Evolutionary conservation across 1,284 basidiomycete genomes (phyloP).

Genomic region (Boletus austroedulis): DNA sequence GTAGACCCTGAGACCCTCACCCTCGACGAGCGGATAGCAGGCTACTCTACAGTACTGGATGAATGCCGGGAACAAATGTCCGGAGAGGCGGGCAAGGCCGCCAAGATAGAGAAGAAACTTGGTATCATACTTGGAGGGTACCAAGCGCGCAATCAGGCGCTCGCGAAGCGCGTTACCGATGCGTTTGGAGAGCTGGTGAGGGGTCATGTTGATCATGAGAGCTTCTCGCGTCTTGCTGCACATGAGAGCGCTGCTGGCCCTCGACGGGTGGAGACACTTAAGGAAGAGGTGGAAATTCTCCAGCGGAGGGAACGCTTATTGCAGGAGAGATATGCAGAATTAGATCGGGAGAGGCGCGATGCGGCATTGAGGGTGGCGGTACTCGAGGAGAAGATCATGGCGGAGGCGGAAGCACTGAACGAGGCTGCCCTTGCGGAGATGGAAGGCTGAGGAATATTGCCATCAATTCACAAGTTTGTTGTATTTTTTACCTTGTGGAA

Average conservation of each 20-base stretch:
- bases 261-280: slow-evolving; percentile 67
- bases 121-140: slow-evolving; percentile 88
- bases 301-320: slow-evolving; percentile 73
- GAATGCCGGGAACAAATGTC: slow-evolving; percentile 73
- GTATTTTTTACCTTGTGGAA: slow-evolving; percentile 5
- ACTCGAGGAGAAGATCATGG: slow-evolving; percentile 75
- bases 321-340: slow-evolving; percentile 81
- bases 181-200: slow-evolving; percentile 71
- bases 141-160: slow-evolving; percentile 69
- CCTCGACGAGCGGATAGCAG: slow-evolving; percentile 58
- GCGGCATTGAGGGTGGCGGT: slow-evolving; percentile 56
- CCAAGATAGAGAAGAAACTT: slow-evolving; percentile 92
- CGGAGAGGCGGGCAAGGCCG: slow-evolving; percentile 76
- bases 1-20: slow-evolving; percentile 62
- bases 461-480: neutral
- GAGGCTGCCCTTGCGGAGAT: slow-evolving; percentile 66
- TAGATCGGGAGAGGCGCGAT: slow-evolving; percentile 71
- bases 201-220: slow-evolving; percentile 69
- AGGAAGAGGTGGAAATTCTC: slow-evolving; percentile 81
- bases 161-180: slow-evolving; percentile 64
- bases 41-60: slow-evolving; percentile 62
- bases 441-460: slow-evolving; percentile 43
- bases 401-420: slow-evolving; percentile 79
- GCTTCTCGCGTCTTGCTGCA: slow-evolving; percentile 68
- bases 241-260: slow-evolving; percentile 78